Evolutionary conservation across 2,329 filamentous ascomycete species (phyloP), one percentile per base, ranked within the genome.

Genomic region (Diaporthe australafricana): DNA sequence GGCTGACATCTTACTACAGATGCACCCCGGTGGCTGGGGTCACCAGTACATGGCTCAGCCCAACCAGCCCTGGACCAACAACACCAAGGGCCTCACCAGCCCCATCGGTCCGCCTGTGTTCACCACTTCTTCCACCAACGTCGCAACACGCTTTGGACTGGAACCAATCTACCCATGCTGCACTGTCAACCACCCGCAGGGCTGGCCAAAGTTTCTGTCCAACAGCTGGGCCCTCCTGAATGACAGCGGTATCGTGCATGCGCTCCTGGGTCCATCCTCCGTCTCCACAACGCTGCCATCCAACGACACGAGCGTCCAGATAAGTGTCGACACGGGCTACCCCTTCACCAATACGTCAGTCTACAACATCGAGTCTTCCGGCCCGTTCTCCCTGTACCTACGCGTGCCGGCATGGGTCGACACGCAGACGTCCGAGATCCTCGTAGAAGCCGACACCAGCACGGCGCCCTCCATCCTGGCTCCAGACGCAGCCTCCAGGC

Each of bases 141-240:
- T 78, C 38, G 83, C 83, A 1, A 80, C 84, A 30, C 84, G 83
- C 0, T 88, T 84, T 75, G 86, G 85, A 2, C 77, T 87, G 1
- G 85, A 87, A 70, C 84, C 84, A 1, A 82, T 86, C 42, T 87
- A 83, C 62, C 83, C 84, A 3, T 89, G 87, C 78, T 89, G 87
- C 75, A 87, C 86, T 1, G 87, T 89, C 72, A 88, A 89, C 74
- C 84, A 87, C 75, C 84, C 84, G 0, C 86, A 88, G 76, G 87
- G 85, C 11, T 86, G 84, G 74, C 87, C 87, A 0, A 88, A 89
- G 72, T 88, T 86, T 70, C 77, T 85, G 1, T 81, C 86, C 12
- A 81, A 83, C 70, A 84, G 83, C 71, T 90, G 83, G 78, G 83
- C 85, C 7, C 76, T 75, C 12, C 77, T 82, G 3, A 84, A 83